Evolutionary conservation across 164 flowering plant genomes (phyloP), one percentile per base, ranked within the genome.

Genomic region (Cinnamomum micranthum): DNA sequence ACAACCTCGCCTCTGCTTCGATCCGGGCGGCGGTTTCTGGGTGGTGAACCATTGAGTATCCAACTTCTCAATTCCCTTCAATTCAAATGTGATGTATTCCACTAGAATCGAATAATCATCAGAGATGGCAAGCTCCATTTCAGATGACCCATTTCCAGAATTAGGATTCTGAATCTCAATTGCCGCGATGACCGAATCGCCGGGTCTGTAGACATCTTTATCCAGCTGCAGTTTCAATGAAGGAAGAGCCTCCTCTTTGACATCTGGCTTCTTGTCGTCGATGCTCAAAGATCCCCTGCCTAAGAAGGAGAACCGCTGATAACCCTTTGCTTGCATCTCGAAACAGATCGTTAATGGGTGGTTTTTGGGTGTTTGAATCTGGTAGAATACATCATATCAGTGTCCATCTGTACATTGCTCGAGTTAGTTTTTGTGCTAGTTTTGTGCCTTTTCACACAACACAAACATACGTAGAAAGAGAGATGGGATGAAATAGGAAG

Each of bases 31-130:
- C 4, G 90, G 89, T 80, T 86, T 92, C 66, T 85, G 93, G 19
- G 91, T 87, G 59, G 85, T 77, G 79, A 90, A 90, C 98, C 99
- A 95, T 50, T 95, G 97, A 68, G 85, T 65, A 76, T 95, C 99
- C 83, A 93, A 82, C 84, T 92, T 93, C 87, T 93, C 92, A 50
- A 93, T 76, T 73, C 99, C 99, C 82, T 86, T 91, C 12, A 90
- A 74, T 71, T 95, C 99, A 76, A 93, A 90, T 13, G 85, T 71
- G 35, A 95, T 88, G 69, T 78, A 82, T 69, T 93, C 93, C 58
- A 92, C 76, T 73, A 95, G 81, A 68, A 95, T 79, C 2, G 94
- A 85, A 68, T 77, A 81, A 3, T 1, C 69, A 59, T 63, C 24
- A 62, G 64, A 52, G 25, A 66, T 76, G 22, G 41, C 73, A 70